Evolutionary conservation across 2,329 filamentous ascomycete genomes (phyloP).

Genomic region (Triangularia verruculosa): DNA sequence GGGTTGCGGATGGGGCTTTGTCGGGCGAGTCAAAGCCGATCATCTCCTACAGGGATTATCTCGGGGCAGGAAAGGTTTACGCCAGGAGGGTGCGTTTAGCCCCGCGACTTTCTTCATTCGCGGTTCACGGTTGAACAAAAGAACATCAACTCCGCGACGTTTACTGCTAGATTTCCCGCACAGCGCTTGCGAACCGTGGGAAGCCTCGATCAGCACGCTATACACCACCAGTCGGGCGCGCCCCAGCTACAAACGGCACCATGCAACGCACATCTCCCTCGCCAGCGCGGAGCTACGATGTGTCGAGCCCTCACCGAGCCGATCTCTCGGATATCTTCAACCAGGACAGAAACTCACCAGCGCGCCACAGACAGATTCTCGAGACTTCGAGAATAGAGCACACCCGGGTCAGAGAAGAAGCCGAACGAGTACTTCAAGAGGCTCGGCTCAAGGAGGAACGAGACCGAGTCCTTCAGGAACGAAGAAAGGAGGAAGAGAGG

Average conservation of each 20-base stretch:
- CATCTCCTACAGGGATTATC: not conserved
- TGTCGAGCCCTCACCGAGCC: constrained; percentile 22
- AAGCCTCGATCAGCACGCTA: not conserved
- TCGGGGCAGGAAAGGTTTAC: not conserved
- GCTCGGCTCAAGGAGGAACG: constrained; percentile 26
- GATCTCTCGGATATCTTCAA: constrained; percentile 30
- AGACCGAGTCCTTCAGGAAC: constrained; percentile 28
- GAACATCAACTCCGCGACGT: constrained; percentile 2
- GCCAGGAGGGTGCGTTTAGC: constrained; percentile 9
- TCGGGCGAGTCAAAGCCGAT: not conserved
- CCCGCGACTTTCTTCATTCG: not conserved
- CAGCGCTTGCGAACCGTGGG: not conserved
- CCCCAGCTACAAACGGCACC: not conserved
- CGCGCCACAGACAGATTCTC: constrained; percentile 31
- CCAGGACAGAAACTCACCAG: constrained; percentile 34
- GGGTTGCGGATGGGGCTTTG: not conserved
- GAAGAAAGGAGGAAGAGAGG: constrained; percentile 32
- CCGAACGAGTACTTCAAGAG: constrained; percentile 28
- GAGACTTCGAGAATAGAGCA: constrained; percentile 32
- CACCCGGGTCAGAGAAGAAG: constrained; percentile 32
- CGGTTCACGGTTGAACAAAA: not conserved
- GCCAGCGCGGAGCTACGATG: constrained; percentile 24
- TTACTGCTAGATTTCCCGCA: not conserved
- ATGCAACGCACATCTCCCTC: constrained; percentile 35
- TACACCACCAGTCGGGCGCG: not conserved